Evolutionary conservation across 2,329 filamentous ascomycete genomes (phyloP).

Genomic region (Cladosporium sp.): DNA sequence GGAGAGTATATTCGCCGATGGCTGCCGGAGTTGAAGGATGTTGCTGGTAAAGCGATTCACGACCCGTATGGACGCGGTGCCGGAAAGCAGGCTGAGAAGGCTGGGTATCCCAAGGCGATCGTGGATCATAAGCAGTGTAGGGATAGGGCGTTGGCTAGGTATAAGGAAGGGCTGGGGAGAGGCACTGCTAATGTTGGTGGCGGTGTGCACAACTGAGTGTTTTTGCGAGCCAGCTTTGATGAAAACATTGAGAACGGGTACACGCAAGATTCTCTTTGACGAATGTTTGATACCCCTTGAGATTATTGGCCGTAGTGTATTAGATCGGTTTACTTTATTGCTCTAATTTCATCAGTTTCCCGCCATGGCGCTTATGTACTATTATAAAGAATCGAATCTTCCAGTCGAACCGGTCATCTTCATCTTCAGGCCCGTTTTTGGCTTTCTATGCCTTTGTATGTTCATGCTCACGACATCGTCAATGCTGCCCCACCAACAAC

Average conservation of each 20-base stretch:
- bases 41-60: conserved; percentile 69
- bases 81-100: conserved; percentile 54
- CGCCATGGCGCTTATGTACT: no score
- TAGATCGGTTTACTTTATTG: no score
- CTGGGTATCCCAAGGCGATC: conserved; percentile 69
- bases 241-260: no score
- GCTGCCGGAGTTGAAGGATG: conserved; percentile 67
- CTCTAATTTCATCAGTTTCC: no score
- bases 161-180: conserved; percentile 61
- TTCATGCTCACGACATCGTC: not conserved
- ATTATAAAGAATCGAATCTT: no score
- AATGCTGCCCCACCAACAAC: conserved; percentile 32
- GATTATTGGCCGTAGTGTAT: no score
- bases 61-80: conserved; percentile 71
- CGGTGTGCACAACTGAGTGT: conserved; percentile 28
- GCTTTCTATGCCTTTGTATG: no score
- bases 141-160: conserved; percentile 63
- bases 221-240: no score
- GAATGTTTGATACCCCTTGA: no score
- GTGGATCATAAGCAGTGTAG: conserved; percentile 70
- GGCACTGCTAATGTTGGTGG: conserved; percentile 41
- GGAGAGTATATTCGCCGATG: conserved; percentile 80
- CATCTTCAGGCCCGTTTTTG: no score
- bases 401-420: no score
- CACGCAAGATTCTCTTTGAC: no score